Conservation (phyloP, 371 early-diverging fungal genomes). For the Fennellomyces sp. region DNA sequence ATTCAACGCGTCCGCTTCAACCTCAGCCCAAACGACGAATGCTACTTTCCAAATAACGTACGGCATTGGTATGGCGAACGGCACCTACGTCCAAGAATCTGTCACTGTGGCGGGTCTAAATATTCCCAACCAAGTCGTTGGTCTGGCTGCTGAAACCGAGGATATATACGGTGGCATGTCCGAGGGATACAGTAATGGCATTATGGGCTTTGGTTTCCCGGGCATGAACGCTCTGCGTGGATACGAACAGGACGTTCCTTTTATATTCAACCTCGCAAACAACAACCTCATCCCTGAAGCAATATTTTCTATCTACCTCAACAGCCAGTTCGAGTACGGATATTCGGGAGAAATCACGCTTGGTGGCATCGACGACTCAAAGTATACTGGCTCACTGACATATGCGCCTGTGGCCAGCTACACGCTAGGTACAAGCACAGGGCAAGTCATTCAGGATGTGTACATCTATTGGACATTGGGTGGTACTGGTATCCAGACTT, state of each 20-base stretch:
- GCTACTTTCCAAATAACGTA: slow-evolving; percentile 29
- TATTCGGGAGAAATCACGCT: slow-evolving; percentile 26
- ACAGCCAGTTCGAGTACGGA: slow-evolving; percentile 15
- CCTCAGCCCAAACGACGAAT: slow-evolving; percentile 23
- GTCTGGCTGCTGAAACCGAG: slow-evolving; percentile 25
- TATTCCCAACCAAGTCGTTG: slow-evolving; percentile 27
- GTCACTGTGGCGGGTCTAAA: slow-evolving; percentile 24
- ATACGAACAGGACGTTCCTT: slow-evolving; percentile 20
- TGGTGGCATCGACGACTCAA: slow-evolving; percentile 54
- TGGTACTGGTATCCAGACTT: slow-evolving; percentile 14
- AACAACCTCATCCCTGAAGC: slow-evolving; percentile 30
- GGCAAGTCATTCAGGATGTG: neutral
- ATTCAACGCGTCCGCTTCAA: slow-evolving; percentile 30
- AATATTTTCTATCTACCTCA: slow-evolving; percentile 40
- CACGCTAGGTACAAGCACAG: slow-evolving; percentile 7
- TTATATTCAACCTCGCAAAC: slow-evolving; percentile 27
- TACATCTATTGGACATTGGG: slow-evolving; percentile 41
- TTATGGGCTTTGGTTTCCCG: slow-evolving; percentile 41
- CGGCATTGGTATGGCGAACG: slow-evolving; percentile 42
- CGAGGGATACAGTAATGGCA: slow-evolving; percentile 31
- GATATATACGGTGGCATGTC: slow-evolving; percentile 10
- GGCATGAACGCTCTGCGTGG: slow-evolving; percentile 20
- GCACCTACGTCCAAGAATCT: slow-evolving; percentile 35
- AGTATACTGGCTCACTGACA: slow-evolving; percentile 45
- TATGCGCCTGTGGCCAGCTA: slow-evolving; percentile 35